Evolutionary conservation across 257 asterid species (phyloP).

Genomic region (Solanum medicagineum): DNA sequence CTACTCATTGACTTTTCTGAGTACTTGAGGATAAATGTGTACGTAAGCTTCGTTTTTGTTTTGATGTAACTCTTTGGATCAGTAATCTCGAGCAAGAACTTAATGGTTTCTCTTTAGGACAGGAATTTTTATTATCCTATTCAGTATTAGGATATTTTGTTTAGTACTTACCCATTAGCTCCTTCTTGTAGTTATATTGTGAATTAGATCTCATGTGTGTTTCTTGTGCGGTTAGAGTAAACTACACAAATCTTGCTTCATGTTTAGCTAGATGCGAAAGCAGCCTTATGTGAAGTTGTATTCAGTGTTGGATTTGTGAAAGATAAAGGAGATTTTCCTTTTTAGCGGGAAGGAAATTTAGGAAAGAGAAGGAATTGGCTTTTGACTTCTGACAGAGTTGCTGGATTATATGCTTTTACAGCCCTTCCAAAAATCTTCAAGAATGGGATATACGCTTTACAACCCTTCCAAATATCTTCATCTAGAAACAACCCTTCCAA

Average conservation of each 20-base stretch:
- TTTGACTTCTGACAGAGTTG: background rate
- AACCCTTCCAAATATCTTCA: background rate
- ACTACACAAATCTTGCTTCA: background rate
- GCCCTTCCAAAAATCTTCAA: background rate
- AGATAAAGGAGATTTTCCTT: background rate
- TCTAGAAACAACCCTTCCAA: background rate
- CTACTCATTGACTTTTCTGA: constrained; percentile 83
- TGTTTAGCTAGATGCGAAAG: background rate
- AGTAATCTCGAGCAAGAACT: background rate
- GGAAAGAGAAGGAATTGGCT: background rate
- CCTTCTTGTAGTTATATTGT: background rate
- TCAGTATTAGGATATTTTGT: background rate
- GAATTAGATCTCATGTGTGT: background rate
- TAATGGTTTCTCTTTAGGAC: background rate
- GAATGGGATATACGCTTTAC: background rate
- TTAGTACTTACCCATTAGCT: background rate
- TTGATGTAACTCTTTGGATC: background rate
- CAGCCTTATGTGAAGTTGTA: background rate
- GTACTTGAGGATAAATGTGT: constrained; percentile 65
- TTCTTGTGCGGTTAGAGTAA: background rate
- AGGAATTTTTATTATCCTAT: background rate
- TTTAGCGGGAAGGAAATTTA: background rate
- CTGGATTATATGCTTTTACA: background rate
- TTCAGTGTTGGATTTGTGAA: background rate
- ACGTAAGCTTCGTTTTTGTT: constrained; percentile 12